These are phyloP conservation scores for Phyllosticta citrichinensis DNA, from an alignment of 2,329 filamentous ascomycete species.

Conservation along the genomic window DNA sequence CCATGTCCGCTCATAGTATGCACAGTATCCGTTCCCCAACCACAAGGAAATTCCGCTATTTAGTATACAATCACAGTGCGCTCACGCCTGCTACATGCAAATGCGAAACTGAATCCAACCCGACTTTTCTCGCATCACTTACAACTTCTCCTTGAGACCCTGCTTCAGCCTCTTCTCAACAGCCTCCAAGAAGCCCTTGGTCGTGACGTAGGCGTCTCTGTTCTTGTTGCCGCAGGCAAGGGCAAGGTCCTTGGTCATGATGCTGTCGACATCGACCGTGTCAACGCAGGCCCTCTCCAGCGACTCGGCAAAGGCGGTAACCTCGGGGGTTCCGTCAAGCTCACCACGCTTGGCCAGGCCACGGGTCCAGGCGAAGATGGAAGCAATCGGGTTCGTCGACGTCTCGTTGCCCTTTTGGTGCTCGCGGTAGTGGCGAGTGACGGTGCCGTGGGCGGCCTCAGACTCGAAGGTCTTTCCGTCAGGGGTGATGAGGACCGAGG, in stretches of 20 bases:
- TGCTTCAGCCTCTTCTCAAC: constrained; percentile 84
- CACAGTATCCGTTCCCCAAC: background rate
- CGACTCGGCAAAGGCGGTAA: constrained; percentile 81
- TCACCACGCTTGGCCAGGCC: constrained; percentile 87
- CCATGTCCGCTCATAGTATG: background rate
- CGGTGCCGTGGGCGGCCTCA: constrained; percentile 95
- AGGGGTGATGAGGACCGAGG: constrained; percentile 90
- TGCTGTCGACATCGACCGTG: constrained; percentile 82
- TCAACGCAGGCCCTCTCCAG: constrained; percentile 91
- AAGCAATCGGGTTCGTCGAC: constrained; percentile 96
- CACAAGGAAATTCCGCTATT: background rate
- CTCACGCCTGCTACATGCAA: background rate
- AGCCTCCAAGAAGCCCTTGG: constrained; percentile 76
- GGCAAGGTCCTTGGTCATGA: constrained; percentile 99
- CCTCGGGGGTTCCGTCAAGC: constrained; percentile 84
- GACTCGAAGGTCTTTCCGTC: constrained; percentile 96
- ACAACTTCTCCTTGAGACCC: constrained; percentile 69
- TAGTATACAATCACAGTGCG: background rate
- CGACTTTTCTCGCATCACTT: constrained; percentile 14
- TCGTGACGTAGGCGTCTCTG: constrained; percentile 80
- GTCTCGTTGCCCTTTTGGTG: constrained; percentile 97
- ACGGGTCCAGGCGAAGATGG: constrained; percentile 98
- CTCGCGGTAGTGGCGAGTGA: constrained; percentile 97
- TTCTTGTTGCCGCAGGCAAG: constrained; percentile 83
- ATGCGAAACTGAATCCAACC: background rate